Base-by-base conservation (phyloP, 2,329 filamentous ascomycete genomes). In the Ophiocordyceps unilateralis region DNA sequence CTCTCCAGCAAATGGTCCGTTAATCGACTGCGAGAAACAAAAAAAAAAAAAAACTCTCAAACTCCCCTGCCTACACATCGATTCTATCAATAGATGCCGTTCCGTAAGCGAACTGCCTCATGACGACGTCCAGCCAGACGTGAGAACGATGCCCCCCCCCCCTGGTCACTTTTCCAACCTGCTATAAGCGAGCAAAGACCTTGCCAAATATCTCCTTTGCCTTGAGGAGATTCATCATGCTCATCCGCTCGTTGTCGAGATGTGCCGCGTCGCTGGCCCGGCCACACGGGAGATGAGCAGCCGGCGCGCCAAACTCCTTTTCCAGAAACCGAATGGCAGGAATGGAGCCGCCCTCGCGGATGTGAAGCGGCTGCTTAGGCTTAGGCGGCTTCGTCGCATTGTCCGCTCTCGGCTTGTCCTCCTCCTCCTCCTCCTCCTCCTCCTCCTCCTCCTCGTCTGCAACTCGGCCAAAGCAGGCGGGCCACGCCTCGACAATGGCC, bases 191-290 rank as follows among this genome's bases (percentile, higher is more conserved):
- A 50, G 69, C 66, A 64, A 98, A 98, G 6, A 96, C 85, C 56
- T 76, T 75, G 48, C 78, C 80, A 52, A 98, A 91, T 46, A 98
- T 94, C 60, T 91, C 86, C 49, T 88, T 76, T 49, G 86, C 91
- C 64, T 93, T 95, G 47, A 87, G 76, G 52, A 98, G 57, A 61
- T 98, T 98, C 51, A 83, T 65, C 44, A 98, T 67, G 42, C 91
- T 70, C 59, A 98, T 66, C n/a, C 91, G 67, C 69, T 98, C 91
- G 54, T 98, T 96, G 55, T 93, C 85, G 61, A 98, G 63, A 72
- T 98, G 91, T 17, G 89, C 91, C 42, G 81, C 80, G 55, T 98
- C 91, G 52, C 85, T 95, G 12, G 89, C 87, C 61, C 95, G 88
- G 0, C 93, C 93, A 55, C 88, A 95, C 0, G 91, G 93, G 28